Base-by-base conservation (phyloP, 2,329 filamentous ascomycete species). In the Geosmithia morbida region DNA sequence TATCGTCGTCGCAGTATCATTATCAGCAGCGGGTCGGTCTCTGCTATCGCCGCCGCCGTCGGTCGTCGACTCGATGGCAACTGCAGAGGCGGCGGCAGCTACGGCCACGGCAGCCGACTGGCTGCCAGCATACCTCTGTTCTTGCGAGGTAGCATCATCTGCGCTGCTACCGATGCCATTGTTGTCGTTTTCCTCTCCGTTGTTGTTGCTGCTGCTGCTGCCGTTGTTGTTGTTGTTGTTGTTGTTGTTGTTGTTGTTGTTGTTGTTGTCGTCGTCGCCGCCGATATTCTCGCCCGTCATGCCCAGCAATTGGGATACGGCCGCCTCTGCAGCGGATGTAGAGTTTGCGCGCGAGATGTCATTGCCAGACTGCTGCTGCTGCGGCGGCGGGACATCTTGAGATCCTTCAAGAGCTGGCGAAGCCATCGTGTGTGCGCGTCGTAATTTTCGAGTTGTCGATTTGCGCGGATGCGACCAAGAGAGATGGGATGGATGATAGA, bases 321-420 rank as follows among this genome's bases (percentile, higher is more conserved):
- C 56, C 29, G 66, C 57, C 16, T 69, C 64, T 18, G 67, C 63
- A 1, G 70, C 69, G 3, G 73, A 71, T 2, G 68, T 68, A 30
- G 72, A 72, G 53, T 65, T 68, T 19, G 70, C 70, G 53, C 68
- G 65, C 29, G 73, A 72, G 49, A 72, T 68, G 17, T 68, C 63
- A 51, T 77, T 73, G 41, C 68, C 57, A 10, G 61, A 59, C 37
- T 65, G 61, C 39, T 64, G 57, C 41, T 37, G 33, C 10, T 5
- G 33, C 10, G 33, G 61, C 37, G 63, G 57, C 40, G 66, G 58
- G 43, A 68, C 57, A 44, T 63, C 54, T 47, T 67, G 65, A 30
- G 61, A 20, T 14, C 45, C 33, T 37, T 37, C 33, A 11, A 37
- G 11, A 13, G 5, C 33, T 16, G 33, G 14, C 11, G 33, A 37